Evolutionary conservation across 345 rosid genomes (phyloP).

Genomic region (Physaria fendleri): DNA sequence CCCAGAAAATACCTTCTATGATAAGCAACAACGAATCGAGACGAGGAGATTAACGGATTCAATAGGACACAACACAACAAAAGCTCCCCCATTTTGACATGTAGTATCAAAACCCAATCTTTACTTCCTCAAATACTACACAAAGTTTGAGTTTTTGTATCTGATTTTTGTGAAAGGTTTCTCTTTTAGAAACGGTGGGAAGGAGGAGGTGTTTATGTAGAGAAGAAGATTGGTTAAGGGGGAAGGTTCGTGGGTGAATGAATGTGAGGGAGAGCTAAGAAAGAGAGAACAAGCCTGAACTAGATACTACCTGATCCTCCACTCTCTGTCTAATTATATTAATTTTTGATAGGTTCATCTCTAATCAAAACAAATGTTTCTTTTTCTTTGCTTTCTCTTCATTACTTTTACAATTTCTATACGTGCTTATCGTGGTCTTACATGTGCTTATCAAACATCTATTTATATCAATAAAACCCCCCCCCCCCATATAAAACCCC

Average conservation of each 20-base stretch:
- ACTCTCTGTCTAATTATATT: not conserved
- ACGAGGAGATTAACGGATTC: not conserved
- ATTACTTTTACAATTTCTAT: not conserved
- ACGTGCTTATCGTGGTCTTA: constrained; percentile 21
- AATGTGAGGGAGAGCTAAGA: not conserved
- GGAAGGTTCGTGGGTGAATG: constrained; percentile 24
- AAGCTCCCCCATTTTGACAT: constrained; percentile 21
- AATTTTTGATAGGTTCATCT: not conserved
- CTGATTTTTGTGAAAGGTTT: not conserved
- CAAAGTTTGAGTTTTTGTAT: not conserved
- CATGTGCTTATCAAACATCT: constrained; percentile 24
- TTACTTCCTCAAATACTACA: not conserved
- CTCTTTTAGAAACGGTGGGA: not conserved
- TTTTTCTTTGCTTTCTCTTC: not conserved
- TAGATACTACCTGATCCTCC: constrained; percentile 32
- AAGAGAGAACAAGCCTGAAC: constrained; percentile 20
- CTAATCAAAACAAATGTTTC: not conserved
- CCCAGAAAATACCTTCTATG: constrained; percentile 24
- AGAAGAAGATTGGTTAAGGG: constrained; percentile 4
- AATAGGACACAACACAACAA: constrained; percentile 1
- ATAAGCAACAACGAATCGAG: constrained; percentile 12
- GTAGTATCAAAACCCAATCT: not conserved
- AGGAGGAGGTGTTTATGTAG: constrained; percentile 28
- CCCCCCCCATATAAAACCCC: too few species aligned
- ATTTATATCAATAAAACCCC: not conserved